Evolutionary conservation across 2,329 filamentous ascomycete genomes (phyloP).

Genomic region (Elsinoe batatas): DNA sequence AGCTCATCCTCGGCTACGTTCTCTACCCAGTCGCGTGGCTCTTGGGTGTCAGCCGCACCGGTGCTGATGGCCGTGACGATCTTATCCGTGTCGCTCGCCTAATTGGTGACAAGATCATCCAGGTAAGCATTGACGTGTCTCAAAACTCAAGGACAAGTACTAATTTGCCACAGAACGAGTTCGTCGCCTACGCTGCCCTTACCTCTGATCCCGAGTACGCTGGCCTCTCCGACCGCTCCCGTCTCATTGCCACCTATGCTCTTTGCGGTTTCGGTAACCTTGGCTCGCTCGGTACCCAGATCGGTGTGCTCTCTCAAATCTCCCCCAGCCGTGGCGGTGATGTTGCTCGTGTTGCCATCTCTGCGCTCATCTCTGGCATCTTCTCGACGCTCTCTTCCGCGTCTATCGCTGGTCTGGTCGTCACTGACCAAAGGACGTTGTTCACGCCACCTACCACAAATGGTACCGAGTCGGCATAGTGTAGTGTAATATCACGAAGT

Average conservation of each 20-base stretch:
- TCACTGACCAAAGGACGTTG: constrained; percentile 42
- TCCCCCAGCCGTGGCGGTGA: constrained; percentile 64
- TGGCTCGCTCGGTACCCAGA: constrained; percentile 78
- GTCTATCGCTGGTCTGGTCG: constrained; percentile 65
- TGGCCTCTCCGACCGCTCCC: constrained; percentile 56
- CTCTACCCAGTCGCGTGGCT: constrained; percentile 72
- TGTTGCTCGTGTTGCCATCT: constrained; percentile 64
- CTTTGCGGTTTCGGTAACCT: constrained; percentile 72
- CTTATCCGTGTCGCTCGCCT: constrained; percentile 65
- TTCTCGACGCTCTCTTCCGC: constrained; percentile 71
- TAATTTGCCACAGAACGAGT: constrained; percentile 53
- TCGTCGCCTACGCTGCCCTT: constrained; percentile 58
- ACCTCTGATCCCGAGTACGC: constrained; percentile 44
- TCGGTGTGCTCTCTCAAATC: constrained; percentile 76
- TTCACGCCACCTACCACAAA: constrained; percentile 6
- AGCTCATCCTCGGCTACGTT: constrained; percentile 67
- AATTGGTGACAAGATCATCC: constrained; percentile 77
- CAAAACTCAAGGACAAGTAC: not conserved
- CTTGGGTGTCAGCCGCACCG: constrained; percentile 61
- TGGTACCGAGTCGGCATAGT: constrained; percentile 1
- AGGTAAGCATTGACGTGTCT: constrained; percentile 37
- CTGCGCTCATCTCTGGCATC: constrained; percentile 67
- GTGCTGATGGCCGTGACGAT: constrained; percentile 28
- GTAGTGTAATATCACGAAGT: not conserved
- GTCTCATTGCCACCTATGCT: constrained; percentile 76